Evolutionary conservation across 192 early-diverging fungal species (phyloP), one percentile per base, ranked within the genome.

Genomic region (Backusella mclennaniae): DNA sequence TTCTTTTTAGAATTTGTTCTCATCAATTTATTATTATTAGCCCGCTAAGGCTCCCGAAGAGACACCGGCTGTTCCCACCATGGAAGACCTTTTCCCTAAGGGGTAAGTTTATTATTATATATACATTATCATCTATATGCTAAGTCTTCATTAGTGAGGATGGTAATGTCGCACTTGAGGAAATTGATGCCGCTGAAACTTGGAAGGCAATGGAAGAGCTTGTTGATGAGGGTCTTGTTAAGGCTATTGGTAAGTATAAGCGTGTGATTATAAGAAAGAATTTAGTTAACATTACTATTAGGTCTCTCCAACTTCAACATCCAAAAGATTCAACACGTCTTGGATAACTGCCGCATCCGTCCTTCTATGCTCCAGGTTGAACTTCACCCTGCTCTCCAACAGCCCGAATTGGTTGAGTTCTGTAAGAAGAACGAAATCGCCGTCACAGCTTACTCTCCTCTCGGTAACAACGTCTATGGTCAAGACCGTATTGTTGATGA

Each of bases 311-410:
- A 95, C 82, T 91, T 89, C 66, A 71, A 79, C 67, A 80, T 86
- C 29, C 31, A 75, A 69, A 68, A 85, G 67, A 77, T 91, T 67
- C 71, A 77, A 46, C 26, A 81, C 36, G 35, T 81, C 38, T 73
- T 81, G 26, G 71, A 77, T 21, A 59, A 81, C 35, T 73, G 74
- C 35, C 69, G 70, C 5, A 76, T 80, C 23, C 74, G 69, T 14
- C 96, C 96, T n/a, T 90, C 89, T 38, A 92, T 89, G 63, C 89
- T 92, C 85, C 96, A 98, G 84, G 84, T 96, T 69, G 96, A 98
- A 80, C 79, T 94, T 35, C 94, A 96, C 78, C 95, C 95, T 38
- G 90, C 83, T 82, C 83, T 92, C 53, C 91, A 85, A 14, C 92
- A 92, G 73, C 77, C 76, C 33, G 91, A 91, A 63, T 87, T 98